Conservation (phyloP, 2,329 filamentous ascomycete species). For the Chaetothyriales sp. region DNA sequence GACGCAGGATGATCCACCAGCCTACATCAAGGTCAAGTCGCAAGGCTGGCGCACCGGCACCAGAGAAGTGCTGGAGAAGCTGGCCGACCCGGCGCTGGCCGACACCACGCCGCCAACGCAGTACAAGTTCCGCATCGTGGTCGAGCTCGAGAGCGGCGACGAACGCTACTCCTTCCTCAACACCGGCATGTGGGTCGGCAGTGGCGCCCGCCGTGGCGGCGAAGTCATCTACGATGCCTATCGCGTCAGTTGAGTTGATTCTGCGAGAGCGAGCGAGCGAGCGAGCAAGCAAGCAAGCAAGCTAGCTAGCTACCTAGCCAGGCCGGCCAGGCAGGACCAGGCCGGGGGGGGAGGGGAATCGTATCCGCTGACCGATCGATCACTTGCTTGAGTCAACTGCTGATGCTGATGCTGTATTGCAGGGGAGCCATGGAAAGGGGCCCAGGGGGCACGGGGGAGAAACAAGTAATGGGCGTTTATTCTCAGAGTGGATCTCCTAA, state of each 20-base stretch:
- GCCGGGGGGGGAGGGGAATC: neutral
- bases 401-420: too few relatives aligned
- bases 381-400: too few relatives aligned
- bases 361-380: too few relatives aligned
- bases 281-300: too few relatives aligned
- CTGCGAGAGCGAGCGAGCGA: too few relatives aligned
- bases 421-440: too few relatives aligned
- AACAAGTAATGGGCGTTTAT: too few relatives aligned
- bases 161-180: constrained; percentile 36
- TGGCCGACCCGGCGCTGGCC: constrained; percentile 28
- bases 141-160: constrained; percentile 36
- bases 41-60: constrained; percentile 35
- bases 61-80: constrained; percentile 35
- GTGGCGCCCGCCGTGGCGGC: constrained; percentile 31
- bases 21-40: constrained; percentile 33
- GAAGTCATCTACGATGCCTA: constrained; percentile 23
- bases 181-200: constrained; percentile 36
- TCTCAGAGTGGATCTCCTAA: too few relatives aligned
- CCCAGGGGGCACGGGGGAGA: too few relatives aligned
- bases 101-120: constrained; percentile 34
- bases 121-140: constrained; percentile 34
- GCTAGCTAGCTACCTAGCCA: neutral
- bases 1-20: constrained; percentile 35
- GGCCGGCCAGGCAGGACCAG: neutral
- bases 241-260: constrained; percentile 10